Evolutionary conservation across 371 early-diverging fungal genomes (phyloP).

Genomic region (Mortierella sp.): DNA sequence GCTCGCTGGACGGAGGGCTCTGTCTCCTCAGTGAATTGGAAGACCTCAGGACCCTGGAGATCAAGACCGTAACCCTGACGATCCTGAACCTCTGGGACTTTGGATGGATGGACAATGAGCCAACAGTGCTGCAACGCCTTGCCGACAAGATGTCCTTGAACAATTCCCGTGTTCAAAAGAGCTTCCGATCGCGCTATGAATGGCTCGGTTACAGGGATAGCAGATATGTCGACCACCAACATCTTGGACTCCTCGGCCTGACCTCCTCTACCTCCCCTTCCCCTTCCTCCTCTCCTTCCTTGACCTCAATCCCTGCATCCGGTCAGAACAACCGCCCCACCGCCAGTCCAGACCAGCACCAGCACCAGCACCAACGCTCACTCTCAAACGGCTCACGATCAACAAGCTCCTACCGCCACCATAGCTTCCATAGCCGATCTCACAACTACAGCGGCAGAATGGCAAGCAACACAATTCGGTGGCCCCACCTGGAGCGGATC

Average conservation of each 20-base stretch:
- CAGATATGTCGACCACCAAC: conserved; percentile 1
- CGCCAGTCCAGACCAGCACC: not conserved
- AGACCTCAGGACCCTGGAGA: conserved; percentile 8
- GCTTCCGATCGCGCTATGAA: conserved; percentile 22
- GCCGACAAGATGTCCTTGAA: conserved; percentile 13
- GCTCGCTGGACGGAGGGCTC: conserved; percentile 21
- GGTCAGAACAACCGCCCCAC: not conserved
- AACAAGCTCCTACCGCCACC: not conserved
- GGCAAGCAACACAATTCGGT: not conserved
- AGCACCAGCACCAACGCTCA: not conserved
- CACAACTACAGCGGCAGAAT: not conserved
- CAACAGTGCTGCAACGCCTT: conserved; percentile 1
- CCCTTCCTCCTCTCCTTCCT: not conserved
- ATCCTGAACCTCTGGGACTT: conserved; percentile 21
- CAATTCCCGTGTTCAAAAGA: not conserved
- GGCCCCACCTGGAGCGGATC: not conserved
- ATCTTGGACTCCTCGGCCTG: conserved; percentile 4
- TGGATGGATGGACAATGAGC: conserved; percentile 26
- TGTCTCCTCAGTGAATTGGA: conserved; percentile 17
- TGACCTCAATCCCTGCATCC: not conserved
- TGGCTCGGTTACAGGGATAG: conserved; percentile 29
- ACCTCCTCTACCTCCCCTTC: not conserved
- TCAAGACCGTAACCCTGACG: not conserved
- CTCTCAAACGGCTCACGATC: not conserved
- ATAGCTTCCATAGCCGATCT: not conserved